Percentiles rank a stretch among this genome's conserved stretches.
Conservation (phyloP, 805 yeast genomes). For the Candida broadrunensis region DNA sequence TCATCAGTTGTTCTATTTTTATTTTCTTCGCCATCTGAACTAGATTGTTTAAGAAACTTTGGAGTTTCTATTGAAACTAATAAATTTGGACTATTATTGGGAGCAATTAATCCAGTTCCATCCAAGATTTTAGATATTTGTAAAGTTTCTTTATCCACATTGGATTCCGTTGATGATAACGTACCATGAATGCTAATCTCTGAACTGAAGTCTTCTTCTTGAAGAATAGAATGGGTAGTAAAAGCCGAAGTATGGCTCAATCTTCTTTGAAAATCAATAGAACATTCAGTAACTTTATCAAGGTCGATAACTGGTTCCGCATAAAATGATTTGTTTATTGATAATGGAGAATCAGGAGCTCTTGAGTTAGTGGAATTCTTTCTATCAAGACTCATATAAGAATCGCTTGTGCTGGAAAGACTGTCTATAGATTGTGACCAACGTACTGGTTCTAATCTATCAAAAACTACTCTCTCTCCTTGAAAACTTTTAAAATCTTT, state of each 20-base stretch:
- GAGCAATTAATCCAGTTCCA: neutral
- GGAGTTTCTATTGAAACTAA: neutral
- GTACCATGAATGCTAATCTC: too few relatives aligned
- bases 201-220: neutral
- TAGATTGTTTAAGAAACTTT: too few relatives aligned
- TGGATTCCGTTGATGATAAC: too few relatives aligned
- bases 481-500: neutral
- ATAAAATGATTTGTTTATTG: neutral
- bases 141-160: neutral
- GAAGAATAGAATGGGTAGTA: slow-evolving; percentile 1
- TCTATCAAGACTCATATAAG: neutral
- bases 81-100: neutral
- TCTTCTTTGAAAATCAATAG: slow-evolving; percentile 6
- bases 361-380: neutral
- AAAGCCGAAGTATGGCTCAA: neutral
- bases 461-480: too few relatives aligned
- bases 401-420: neutral
- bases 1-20: too few relatives aligned
- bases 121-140: neutral
- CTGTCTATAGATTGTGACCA: neutral
- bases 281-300: slow-evolving; percentile 12
- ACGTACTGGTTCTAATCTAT: neutral
- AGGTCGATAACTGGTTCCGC: slow-evolving; percentile 8
- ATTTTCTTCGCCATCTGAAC: too few relatives aligned
- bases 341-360: neutral